Evolutionary conservation across 352 stramenopile genomes (phyloP), one percentile per base, ranked within the genome.

Genomic region (Pythium plurisporium): DNA sequence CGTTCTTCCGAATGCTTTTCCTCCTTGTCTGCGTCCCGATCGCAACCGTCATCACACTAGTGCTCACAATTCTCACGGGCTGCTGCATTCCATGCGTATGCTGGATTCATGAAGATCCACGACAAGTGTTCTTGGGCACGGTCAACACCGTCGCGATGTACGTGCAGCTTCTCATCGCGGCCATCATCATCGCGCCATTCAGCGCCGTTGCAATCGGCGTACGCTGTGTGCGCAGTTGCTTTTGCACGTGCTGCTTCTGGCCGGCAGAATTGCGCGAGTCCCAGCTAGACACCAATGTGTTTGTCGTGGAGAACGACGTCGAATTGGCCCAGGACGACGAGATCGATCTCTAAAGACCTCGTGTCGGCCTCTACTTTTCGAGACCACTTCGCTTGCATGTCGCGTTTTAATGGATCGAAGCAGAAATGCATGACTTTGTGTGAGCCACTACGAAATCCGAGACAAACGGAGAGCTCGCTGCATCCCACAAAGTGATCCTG

Each of bases 81-180:
- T 61, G 59, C 38, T 67, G 59, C 22, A 38, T 67, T 33, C 51
- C 52, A 12, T 67, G 59, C 33, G 43, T 59, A 3, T 67, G 34
- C 52, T 67, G 59, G 51, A 50, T 67, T 37, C 22, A 54, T 5
- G 52, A 62, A 43, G 52, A 67, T n/a, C 59, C 59, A 2, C 36
- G 29, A 29, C 5, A 58, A 25, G 40, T 34, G 10, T 67, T 67
- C 26, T 25, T 62, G 22, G 52, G 59, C 46, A 58, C 44, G 3
- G 44, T 67, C 34, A 51, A 67, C 51, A 62, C 50, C 25, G 20
- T 67, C 44, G 59, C 59, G 17, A 5, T 58, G 8, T 58, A 52
- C 40, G 40, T 55, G 37, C 51, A 56, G 26, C 20, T 67, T 0
- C 29, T 62, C 34, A 17, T 67, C 19, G 45, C 42, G n/a, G 17